A percentile compares a stretch with the other conserved stretches of the same genome.
Evolutionary conservation across 1,284 basidiomycete species (phyloP).

Genomic region (Microbotryum saponariae): DNA sequence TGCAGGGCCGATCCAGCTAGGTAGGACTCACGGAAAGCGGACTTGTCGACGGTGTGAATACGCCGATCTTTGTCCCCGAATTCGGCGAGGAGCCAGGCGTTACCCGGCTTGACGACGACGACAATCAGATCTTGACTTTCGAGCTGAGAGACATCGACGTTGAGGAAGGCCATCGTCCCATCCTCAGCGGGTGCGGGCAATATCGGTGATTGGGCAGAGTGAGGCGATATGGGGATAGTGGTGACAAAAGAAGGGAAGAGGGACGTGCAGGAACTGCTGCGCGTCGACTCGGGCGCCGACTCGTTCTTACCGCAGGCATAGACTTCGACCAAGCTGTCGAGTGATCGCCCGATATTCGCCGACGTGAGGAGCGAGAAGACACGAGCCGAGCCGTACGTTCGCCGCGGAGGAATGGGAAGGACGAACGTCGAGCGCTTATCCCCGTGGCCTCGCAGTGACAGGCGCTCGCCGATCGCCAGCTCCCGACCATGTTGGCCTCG

Average conservation of each 20-base stretch:
- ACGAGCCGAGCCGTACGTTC: conserved; percentile 7
- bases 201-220: conserved; percentile 15
- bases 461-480: conserved; percentile 13
- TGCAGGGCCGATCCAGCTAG: no score
- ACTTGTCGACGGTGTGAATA: conserved; percentile 9
- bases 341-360: conserved; percentile 8
- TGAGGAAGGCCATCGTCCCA: conserved; percentile 9
- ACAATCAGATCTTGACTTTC: conserved; percentile 1
- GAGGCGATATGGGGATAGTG: conserved; percentile 14
- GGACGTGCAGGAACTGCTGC: conserved; percentile 4
- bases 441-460: background rate
- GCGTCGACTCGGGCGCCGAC: background rate
- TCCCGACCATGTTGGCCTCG: background rate
- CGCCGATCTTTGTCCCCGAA: conserved; percentile 13
- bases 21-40: conserved; percentile 11
- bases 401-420: conserved; percentile 12
- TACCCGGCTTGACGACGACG: conserved; percentile 10
- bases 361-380: conserved; percentile 24
- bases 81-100: conserved; percentile 20
- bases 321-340: conserved; percentile 12
- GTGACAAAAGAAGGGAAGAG: conserved; percentile 13
- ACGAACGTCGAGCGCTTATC: background rate
- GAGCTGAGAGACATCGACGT: conserved; percentile 13
- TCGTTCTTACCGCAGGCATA: conserved; percentile 9
- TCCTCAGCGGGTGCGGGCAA: conserved; percentile 17